Conservation (phyloP, 371 early-diverging fungal species). For the Apophysomyces sp. region DNA sequence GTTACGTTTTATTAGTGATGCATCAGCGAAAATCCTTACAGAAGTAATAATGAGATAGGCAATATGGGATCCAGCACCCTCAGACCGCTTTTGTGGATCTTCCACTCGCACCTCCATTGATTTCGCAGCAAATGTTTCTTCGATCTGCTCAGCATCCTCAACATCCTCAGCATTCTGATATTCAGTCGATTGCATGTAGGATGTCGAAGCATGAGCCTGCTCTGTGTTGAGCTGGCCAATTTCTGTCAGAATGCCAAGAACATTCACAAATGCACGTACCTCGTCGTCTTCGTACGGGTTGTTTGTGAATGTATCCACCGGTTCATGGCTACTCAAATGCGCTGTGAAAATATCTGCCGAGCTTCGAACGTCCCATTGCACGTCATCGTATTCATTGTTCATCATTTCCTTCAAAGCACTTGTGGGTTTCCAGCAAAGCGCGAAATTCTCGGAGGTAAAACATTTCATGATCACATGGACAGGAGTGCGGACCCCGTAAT, state of each 20-base stretch:
- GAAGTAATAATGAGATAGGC: conserved; percentile 1
- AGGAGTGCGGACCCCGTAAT: too few species aligned
- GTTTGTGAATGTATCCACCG: conserved; percentile 16
- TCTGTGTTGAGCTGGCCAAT: background rate
- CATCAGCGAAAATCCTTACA: background rate
- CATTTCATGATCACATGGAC: background rate
- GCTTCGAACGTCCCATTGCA: conserved; percentile 34
- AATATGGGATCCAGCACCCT: background rate
- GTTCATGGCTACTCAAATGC: conserved; percentile 18
- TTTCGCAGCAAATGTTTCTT: conserved; percentile 11
- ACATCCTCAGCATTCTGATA: background rate
- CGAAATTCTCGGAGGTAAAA: background rate
- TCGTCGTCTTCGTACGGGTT: conserved; percentile 5
- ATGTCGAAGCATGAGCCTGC: background rate
- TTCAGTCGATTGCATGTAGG: background rate
- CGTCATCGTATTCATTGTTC: conserved; percentile 29
- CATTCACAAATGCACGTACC: background rate
- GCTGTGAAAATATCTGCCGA: conserved; percentile 23
- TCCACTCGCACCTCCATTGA: conserved; percentile 58
- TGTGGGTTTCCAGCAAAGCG: background rate
- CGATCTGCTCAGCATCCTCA: background rate
- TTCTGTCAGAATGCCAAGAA: background rate
- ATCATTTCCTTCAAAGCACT: conserved; percentile 4
- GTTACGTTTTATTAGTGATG: background rate
- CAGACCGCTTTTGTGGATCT: conserved; percentile 67